Evolutionary conservation across 192 early-diverging fungal species (phyloP).

Genomic region (Coemansia sp.): DNA sequence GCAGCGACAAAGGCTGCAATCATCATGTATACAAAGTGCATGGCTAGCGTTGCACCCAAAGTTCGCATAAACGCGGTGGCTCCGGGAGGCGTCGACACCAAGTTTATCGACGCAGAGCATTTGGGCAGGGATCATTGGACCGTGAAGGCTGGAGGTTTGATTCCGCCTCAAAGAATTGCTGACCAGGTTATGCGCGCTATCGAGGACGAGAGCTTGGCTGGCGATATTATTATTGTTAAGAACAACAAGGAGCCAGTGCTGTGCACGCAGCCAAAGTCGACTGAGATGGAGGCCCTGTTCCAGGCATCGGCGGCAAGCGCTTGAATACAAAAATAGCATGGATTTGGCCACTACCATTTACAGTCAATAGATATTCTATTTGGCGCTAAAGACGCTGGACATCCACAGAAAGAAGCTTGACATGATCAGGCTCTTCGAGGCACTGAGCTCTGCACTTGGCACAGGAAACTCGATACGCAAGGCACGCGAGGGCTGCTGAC

Average conservation of each 20-base stretch:
- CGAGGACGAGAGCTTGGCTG: constrained; percentile 53
- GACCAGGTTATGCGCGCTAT: constrained; percentile 60
- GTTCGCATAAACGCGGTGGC: constrained; percentile 67
- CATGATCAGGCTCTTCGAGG: constrained; percentile 18
- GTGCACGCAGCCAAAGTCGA: constrained; percentile 22
- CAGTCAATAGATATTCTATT: no score
- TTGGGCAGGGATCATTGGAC: constrained; percentile 32
- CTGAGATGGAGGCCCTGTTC: constrained; percentile 11
- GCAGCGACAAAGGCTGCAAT: constrained; percentile 76
- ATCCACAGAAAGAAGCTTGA: constrained; percentile 39
- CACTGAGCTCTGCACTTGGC: constrained; percentile 10
- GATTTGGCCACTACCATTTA: background rate
- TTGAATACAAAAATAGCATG: no score
- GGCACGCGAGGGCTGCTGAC: background rate
- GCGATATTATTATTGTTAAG: constrained; percentile 43
- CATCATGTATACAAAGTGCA: constrained; percentile 56
- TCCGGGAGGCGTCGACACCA: constrained; percentile 57
- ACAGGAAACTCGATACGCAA: constrained; percentile 19
- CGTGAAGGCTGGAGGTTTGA: constrained; percentile 18
- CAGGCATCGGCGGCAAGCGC: background rate
- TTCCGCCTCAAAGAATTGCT: constrained; percentile 42
- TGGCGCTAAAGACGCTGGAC: constrained; percentile 16
- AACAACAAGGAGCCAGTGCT: constrained; percentile 10
- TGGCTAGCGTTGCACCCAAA: constrained; percentile 47
- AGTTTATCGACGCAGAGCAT: constrained; percentile 42